These are phyloP conservation scores for Afroboletus lepidellus DNA, from an alignment of 1,284 basidiomycete genomes.

Conservation along the genomic window DNA sequence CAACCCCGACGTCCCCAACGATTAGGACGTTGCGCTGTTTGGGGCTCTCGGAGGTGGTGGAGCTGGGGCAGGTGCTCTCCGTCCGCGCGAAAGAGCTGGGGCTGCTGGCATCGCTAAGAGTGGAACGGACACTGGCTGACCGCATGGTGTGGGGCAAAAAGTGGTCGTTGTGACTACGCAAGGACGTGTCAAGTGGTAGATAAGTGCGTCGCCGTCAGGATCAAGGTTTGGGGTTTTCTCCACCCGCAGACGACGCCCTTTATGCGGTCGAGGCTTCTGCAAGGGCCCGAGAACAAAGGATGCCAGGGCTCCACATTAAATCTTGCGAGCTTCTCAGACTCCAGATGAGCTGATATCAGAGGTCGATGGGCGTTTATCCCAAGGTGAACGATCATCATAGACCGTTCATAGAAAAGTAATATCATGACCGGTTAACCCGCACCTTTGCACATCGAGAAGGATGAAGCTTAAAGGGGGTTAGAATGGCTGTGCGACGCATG, in stretches of 20 bases:
- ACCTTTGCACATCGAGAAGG: background rate
- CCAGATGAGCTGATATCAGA: slow-evolving; percentile 1
- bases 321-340: slow-evolving; percentile 14
- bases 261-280: slow-evolving; percentile 12
- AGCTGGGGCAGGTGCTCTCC: slow-evolving; percentile 14
- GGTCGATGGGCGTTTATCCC: slow-evolving; percentile 13
- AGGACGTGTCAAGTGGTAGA: too few relatives aligned
- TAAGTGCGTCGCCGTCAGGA: slow-evolving; percentile 4
- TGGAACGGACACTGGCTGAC: slow-evolving; percentile 3
- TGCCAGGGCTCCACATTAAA: slow-evolving; percentile 2
- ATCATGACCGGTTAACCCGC: background rate
- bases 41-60: slow-evolving; percentile 11
- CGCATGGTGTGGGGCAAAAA: slow-evolving; percentile 17
- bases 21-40: slow-evolving; percentile 28
- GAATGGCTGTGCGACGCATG: background rate
- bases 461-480: too few relatives aligned
- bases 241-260: slow-evolving; percentile 7
- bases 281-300: slow-evolving; percentile 12
- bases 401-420: background rate
- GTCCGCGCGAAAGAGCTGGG: background rate
- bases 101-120: background rate
- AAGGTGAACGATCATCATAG: background rate
- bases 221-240: background rate
- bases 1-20: slow-evolving; percentile 31
- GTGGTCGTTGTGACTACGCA: too few relatives aligned